Evolutionary conservation across 2,329 filamentous ascomycete genomes (phyloP), one percentile per base, ranked within the genome.

Genomic region (Colletotrichum echinochloae): DNA sequence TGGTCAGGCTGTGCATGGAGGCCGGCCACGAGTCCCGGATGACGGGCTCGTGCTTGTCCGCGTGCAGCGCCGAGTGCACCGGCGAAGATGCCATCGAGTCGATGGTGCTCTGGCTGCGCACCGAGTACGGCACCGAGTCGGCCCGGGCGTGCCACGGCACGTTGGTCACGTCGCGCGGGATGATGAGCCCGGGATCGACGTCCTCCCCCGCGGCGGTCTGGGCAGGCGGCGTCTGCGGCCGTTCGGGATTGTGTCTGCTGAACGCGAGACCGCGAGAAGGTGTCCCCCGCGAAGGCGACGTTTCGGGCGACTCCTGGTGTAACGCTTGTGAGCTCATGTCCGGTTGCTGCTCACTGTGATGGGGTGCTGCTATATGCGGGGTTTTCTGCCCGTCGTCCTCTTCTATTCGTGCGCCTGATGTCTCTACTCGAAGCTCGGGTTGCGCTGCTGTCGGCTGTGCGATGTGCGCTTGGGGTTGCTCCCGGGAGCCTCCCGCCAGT

Each of bases 21-120:
- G 69, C 66, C n/a, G 74, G 75, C 78, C 76, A 80, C 48, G 78
- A 80, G 55, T 78, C 76, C 1, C 77, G 76, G 51, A 80, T 78
- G 26, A 74, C 74, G 0, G 80, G 79, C 57, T 81, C 80, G 66
- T 78, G 76, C 48, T 75, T 77, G 56, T 78, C 77, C 18, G 63
- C 71, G 0, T 73, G 70, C 33, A 75, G 61, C 1, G 75, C 67
- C 1, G 75, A 74, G 63, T 76, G 77, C 8, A 75, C 66, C 1
- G 79, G 80, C 3, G 80, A 81, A 0, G 77, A 76, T 0, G 78
- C 76, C 0, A 76, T 70, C 0, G 81, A 80, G 14, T 80, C 80
- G 3, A 81, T 57, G 1, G 80, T 81, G 30, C 76, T 79, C 48
- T 78, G 77, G 74, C 80, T 82, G 54, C 74, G 76, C 23, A 78